These are phyloP conservation scores for Stephanodiscus minutulus DNA, from an alignment of 108 stramenopile species.

Conservation along the genomic window DNA sequence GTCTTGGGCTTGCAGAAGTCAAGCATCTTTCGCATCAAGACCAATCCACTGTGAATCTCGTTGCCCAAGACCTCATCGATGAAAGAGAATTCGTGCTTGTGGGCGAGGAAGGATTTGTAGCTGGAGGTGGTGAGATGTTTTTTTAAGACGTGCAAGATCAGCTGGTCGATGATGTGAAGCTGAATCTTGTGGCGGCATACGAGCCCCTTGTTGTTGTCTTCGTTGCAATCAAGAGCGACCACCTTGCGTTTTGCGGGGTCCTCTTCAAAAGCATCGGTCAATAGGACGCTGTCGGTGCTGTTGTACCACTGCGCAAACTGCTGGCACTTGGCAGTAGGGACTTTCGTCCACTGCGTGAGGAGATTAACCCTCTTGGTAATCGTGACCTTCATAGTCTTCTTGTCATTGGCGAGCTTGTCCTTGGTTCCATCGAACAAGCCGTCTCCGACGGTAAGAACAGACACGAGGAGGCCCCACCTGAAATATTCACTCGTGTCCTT, in stretches of 20 bases:
- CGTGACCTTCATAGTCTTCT: not conserved
- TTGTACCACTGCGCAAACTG: conserved; percentile 2
- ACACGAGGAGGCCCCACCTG: not conserved
- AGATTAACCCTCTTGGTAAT: not conserved
- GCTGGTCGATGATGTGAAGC: not conserved
- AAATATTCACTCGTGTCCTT: not conserved
- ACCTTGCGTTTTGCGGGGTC: not conserved
- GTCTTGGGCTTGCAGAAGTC: not conserved
- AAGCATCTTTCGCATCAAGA: not conserved
- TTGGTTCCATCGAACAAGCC: not conserved
- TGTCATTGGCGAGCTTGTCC: not conserved
- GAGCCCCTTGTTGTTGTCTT: not conserved
- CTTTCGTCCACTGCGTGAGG: not conserved
- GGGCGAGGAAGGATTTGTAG: conserved; percentile 5
- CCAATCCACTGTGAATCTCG: not conserved
- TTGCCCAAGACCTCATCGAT: not conserved
- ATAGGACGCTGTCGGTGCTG: not conserved
- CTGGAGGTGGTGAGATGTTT: not conserved
- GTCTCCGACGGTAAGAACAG: not conserved
- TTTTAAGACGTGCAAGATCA: not conserved
- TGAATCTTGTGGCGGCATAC: conserved; percentile 4
- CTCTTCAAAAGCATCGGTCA: not conserved
- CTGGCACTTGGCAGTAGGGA: not conserved
- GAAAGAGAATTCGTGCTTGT: not conserved
- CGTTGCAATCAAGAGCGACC: not conserved